These are phyloP conservation scores for Exophiala xenobiotica DNA, from an alignment of 2,329 filamentous ascomycete species.

Conservation along the genomic window DNA sequence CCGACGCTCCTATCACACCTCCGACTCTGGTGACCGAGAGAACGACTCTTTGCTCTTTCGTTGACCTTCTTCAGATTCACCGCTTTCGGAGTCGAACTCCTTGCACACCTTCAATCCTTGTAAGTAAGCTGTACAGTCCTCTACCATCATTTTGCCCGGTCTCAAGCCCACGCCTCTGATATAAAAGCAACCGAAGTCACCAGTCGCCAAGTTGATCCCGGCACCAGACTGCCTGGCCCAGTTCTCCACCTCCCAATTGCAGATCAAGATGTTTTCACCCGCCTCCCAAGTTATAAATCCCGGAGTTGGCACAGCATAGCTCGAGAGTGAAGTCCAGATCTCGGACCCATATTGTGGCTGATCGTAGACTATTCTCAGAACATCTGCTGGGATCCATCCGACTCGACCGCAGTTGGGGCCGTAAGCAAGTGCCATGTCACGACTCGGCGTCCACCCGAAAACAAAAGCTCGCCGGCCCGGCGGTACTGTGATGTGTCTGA, in stretches of 20 bases:
- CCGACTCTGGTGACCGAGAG: too few species aligned
- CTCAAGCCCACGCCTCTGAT: too few species aligned
- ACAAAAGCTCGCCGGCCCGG: background rate
- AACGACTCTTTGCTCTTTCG: too few species aligned
- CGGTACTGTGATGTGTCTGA: background rate
- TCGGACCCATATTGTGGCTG: background rate
- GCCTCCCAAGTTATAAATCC: background rate
- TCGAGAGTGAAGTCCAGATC: background rate
- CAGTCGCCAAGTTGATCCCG: background rate
- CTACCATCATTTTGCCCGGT: too few species aligned
- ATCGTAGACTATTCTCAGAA: background rate
- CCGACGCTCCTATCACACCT: too few species aligned
- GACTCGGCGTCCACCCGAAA: background rate
- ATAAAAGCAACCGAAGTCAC: background rate
- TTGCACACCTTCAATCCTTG: too few species aligned
- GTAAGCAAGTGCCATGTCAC: background rate
- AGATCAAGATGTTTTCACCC: background rate
- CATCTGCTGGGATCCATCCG: background rate
- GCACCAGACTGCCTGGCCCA: background rate
- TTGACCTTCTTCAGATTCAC: too few species aligned
- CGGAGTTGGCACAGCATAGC: too few species aligned
- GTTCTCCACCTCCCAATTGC: background rate
- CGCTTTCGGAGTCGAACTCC: too few species aligned
- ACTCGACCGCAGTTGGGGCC: background rate
- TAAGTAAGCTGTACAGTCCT: too few species aligned